A percentile compares a stretch with the other conserved stretches of the same genome.
These are phyloP conservation scores for Puccinia novopanici DNA, from an alignment of 1,284 basidiomycete species.

Conservation along the genomic window DNA sequence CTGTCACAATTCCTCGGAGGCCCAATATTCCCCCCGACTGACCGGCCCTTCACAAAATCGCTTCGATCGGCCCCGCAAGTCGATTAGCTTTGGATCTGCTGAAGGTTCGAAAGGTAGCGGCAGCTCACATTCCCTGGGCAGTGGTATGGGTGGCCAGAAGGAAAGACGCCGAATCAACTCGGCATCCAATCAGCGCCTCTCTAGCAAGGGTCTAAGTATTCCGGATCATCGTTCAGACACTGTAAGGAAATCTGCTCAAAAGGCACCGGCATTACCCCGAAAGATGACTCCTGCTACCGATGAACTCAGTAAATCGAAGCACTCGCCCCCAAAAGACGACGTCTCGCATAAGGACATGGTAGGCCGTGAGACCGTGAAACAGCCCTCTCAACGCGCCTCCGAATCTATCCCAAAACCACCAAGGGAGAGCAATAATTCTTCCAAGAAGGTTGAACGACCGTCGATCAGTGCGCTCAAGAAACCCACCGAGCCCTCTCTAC, in stretches of 20 bases:
- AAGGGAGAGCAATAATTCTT: neutral
- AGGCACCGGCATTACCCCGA: neutral
- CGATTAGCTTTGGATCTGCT: constrained; percentile 1
- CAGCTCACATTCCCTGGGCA: constrained; percentile 19
- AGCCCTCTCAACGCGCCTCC: neutral
- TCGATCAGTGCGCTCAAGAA: neutral
- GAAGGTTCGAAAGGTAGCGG: constrained; percentile 8
- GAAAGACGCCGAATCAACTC: neutral
- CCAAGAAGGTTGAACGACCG: neutral
- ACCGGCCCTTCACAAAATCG: neutral
- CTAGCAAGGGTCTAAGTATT: neutral
- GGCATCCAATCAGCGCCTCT: neutral
- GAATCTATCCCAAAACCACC: neutral
- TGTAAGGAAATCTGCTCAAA: neutral
- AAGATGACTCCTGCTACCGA: neutral
- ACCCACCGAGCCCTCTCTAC: neutral
- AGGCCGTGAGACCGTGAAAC: neutral
- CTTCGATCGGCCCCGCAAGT: neutral
- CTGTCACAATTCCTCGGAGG: neutral
- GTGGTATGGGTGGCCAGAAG: neutral
- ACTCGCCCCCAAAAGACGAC: neutral
- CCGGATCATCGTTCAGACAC: neutral
- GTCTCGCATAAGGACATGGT: neutral
- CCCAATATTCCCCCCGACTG: neutral
- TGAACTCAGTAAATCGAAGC: neutral